phyloP scores from a whole-genome alignment of 495 filamentous ascomycete genomes.

The Neurospora discreta region DNA sequence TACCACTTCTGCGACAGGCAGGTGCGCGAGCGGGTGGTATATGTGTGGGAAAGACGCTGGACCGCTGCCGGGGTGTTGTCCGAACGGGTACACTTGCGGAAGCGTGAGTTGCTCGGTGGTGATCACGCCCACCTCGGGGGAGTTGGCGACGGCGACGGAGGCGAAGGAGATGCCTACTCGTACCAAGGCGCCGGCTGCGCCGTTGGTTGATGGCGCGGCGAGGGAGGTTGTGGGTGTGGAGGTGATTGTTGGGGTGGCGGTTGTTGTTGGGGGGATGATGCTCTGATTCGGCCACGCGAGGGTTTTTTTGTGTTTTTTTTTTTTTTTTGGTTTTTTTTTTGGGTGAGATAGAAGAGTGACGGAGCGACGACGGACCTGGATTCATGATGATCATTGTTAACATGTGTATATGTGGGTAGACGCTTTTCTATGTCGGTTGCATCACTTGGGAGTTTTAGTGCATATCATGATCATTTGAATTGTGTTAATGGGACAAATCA shows the following conservation, averaged over 20 bases:
- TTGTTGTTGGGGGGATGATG: not conserved
- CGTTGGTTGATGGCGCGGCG: not conserved
- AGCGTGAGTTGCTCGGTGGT: slow-evolving; percentile 51
- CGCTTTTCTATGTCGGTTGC: not conserved
- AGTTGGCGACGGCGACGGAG: slow-evolving; percentile 39
- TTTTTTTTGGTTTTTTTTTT: too few species aligned
- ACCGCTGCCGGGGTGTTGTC: slow-evolving; percentile 65
- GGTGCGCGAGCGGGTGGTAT: slow-evolving; percentile 71
- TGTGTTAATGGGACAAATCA: not conserved
- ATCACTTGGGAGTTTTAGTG: not conserved
- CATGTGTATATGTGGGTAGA: not conserved
- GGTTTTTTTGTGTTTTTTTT: too few species aligned
- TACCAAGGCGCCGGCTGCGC: not conserved
- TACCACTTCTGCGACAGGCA: slow-evolving; percentile 19
- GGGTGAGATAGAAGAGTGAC: not conserved
- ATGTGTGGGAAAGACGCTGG: slow-evolving; percentile 46
- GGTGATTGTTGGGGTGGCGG: not conserved
- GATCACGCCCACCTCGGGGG: not conserved
- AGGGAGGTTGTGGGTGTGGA: not conserved
- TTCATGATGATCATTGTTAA: not conserved
- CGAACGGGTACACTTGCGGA: slow-evolving; percentile 61
- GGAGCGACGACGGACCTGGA: not conserved
- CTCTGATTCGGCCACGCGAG: not conserved
- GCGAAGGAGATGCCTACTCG: slow-evolving; percentile 45
- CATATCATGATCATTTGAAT: not conserved